Base-by-base conservation (phyloP, 805 yeast genomes). In the Nakazawaea ernobii region DNA sequence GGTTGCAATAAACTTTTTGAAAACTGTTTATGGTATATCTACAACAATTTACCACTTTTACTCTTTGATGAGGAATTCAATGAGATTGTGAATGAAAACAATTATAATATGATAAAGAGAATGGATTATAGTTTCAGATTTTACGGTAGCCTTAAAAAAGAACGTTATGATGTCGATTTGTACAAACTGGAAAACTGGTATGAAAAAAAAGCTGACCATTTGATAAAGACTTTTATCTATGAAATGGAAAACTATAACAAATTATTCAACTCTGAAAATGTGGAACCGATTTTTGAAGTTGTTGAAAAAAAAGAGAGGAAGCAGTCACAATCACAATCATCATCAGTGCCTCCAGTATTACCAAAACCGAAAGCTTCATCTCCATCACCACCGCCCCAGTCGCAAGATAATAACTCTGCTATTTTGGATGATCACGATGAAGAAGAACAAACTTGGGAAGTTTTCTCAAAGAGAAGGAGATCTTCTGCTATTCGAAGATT, bases 11-110 rank as follows among this genome's bases (percentile, higher is more conserved):
- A 82, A 53, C 61, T 90, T 33, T 70, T 79, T 50, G 70, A 72
- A 43, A 75, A 78, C 46, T 79, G 95, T 58, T 66, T 82, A 26
- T 82, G 88, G 82, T 85, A 76, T 54, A 69, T 87, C 10, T 80
- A 76, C 53, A 72, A 77, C 52, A 87, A 88, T 59, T 64, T 86
- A 47, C 89, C 82, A 29, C 58, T 79, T 3, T 56, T 86, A 13
- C 65, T 89, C 32, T 74, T 79, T 45, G 82, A 80, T 38, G 26
- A 32, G 20, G 63, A 64, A 1, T 68, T 70, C 46, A 50, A 60
- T 1, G 63, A 66, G 8, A 49, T 70, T 30, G 52, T 74, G 1
- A 58, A 59, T 8, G 60, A 62, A 4, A 32, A 30, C 24, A 49
- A 53, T 42, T 37, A 46, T 8, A 50, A 51, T 3, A 35, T 57